Base-by-base conservation (phyloP, 345 rosid genomes). In the Noccaea bulbosa region DNA sequence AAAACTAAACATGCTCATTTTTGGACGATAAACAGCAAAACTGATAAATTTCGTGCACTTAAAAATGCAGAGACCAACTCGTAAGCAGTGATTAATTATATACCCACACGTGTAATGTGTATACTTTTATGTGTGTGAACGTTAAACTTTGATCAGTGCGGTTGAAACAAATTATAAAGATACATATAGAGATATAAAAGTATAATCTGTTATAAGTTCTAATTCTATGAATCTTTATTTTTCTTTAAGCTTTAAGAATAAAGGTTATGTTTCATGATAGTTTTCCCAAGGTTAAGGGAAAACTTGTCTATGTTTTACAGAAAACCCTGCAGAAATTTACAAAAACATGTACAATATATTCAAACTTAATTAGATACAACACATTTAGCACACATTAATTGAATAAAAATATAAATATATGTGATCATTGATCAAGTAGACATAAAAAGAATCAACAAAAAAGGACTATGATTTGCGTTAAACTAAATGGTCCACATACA, bases 371-470 rank as follows among this genome's bases (percentile, higher is more conserved):
- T 27, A 27, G 30, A 27, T 27, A 2, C 30, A 27, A 27, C 30
- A 27, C 30, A 27, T 27, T 27, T 27, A 27, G 30, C 30, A 27
- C 30, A 27, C 30, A 4, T 27, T 27, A 27, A 27, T 27, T 27
- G 30, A 27, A 27, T 27, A 27, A 27, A 27, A 4, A 27, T 27
- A 27, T 27, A 27, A 27, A 27, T 27, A 27, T 27, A 27, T 27
- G 30, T 27, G 54, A 27, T 50, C 69, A 5, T 5, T 10, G 44
- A 40, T 70, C 65, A 11, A 50, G 47, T 49, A 70, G 12, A 50
- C 61, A 50, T 71, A 71, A 51, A 71, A 71, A 60, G 53, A 71
- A 71, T 51, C 61, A 43, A 61, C 22, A 46, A 51, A 40, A 61
- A 71, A 11, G 1, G 49, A 33, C 11, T 32, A 20, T 3, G 8